Base-by-base conservation (phyloP, 192 early-diverging fungal species). In the Umbelopsis isabellina region DNA sequence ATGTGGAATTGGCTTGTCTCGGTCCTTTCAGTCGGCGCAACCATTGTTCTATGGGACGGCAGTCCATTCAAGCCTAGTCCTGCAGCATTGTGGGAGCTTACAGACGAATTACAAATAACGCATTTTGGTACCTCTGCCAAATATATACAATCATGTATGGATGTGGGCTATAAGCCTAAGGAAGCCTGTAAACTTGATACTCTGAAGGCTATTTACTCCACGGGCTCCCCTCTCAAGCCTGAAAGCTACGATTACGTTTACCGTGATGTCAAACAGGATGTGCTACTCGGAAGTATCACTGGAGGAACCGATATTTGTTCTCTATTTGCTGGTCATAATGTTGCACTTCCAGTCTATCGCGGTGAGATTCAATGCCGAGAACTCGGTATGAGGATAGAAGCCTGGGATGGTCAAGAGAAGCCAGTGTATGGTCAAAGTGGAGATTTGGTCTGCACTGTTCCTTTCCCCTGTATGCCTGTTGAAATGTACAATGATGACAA, bases 1-100 rank as follows among this genome's bases (percentile, higher is more conserved):
- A 99, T 99, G 97, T 99, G 96, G 96, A 98, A 99, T 81, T 99
- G 97, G 97, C 87, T 97, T 27, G 86, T 96, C 2, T 82, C 86
- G 20, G 94, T 87, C 20, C 82, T 98, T n/a, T 85, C 84, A 18
- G 79, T 91, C 25, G 96, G 96, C 23, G 73, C 83, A 5, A 91
- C 94, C 7, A 84, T 96, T 50, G 91, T 96, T 3, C 75, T 92
- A 1, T 99, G 93, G 83, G 96, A 99, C 73, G 97, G 97, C 37
- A 95, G 91, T 46, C 97, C 96, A 2, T 95, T 99, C 84, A 92
- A 90, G 70, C 94, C 95, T 4, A 77, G 84, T n/a, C 82, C 93
- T 6, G 66, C 79, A 46, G 82, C 86, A 0, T 79, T 99, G 55
- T 98, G 92, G 92, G 81, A 91, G 23, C 80, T 97, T 16, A 82